Conservation (phyloP, 2,329 filamentous ascomycete species). For the Diatrype stigma region DNA sequence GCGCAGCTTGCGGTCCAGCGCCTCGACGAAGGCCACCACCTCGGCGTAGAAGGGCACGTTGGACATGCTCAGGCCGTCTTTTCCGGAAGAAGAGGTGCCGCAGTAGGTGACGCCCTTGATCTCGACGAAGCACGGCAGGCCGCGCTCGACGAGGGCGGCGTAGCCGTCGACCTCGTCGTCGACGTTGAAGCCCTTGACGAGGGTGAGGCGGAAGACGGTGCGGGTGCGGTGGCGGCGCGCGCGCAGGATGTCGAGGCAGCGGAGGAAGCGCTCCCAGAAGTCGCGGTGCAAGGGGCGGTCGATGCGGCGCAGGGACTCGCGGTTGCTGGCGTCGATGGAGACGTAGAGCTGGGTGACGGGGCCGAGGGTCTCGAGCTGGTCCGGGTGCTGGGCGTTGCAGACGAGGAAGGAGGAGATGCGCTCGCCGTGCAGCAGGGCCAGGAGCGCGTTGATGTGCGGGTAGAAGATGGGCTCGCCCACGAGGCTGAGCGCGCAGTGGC, state of each 20-base stretch:
- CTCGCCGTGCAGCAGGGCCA: slow-evolving; percentile 76
- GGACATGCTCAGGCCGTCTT: slow-evolving; percentile 88
- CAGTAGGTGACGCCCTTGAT: slow-evolving; percentile 97
- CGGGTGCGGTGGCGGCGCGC: slow-evolving; percentile 80
- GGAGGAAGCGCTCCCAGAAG: slow-evolving; percentile 94
- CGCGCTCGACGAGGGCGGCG: slow-evolving; percentile 79
- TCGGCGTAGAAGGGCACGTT: slow-evolving; percentile 97
- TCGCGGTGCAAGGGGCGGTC: slow-evolving; percentile 90
- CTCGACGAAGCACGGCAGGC: slow-evolving; percentile 87
- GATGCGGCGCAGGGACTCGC: slow-evolving; percentile 80
- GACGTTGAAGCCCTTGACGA: slow-evolving; percentile 97
- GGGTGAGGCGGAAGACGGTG: slow-evolving; percentile 89
- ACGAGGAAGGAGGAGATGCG: slow-evolving; percentile 92
- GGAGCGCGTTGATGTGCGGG: slow-evolving; percentile 91
- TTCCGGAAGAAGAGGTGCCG: slow-evolving; percentile 76
- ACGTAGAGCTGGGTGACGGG: slow-evolving; percentile 95
- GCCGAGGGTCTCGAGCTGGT: slow-evolving; percentile 75
- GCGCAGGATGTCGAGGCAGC: slow-evolving; percentile 83
- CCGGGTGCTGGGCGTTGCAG: slow-evolving; percentile 94
- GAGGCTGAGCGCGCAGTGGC: slow-evolving; percentile 86
- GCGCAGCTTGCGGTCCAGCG: slow-evolving; percentile 65
- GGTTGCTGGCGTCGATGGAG: slow-evolving; percentile 90
- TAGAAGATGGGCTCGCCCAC: slow-evolving; percentile 99
- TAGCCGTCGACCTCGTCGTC: slow-evolving; percentile 91
- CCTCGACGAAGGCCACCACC: slow-evolving; percentile 75